phyloP scores from a whole-genome alignment of 495 filamentous ascomycete species.

The Oidiodendron maius region DNA sequence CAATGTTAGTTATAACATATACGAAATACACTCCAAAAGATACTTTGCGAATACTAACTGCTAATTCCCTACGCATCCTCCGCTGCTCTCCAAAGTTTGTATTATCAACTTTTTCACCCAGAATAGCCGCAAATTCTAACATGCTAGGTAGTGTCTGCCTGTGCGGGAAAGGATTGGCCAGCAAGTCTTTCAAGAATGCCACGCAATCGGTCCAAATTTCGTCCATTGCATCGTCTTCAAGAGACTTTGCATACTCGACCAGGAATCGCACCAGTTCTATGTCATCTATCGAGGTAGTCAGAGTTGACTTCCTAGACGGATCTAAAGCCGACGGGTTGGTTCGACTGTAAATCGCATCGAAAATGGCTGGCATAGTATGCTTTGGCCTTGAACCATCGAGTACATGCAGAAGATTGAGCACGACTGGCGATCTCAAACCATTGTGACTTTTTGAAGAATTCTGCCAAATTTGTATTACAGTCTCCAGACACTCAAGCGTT shows the following conservation, averaged over 20 bases:
- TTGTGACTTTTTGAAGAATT: slow-evolving; percentile 23
- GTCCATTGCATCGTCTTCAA: slow-evolving; percentile 98
- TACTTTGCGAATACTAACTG: slow-evolving; percentile 53
- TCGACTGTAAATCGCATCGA: slow-evolving; percentile 92
- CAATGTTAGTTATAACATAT: slow-evolving; percentile 4
- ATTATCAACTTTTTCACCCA: slow-evolving; percentile 93
- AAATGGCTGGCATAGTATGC: slow-evolving; percentile 91
- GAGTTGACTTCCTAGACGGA: slow-evolving; percentile 70
- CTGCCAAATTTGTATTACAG: slow-evolving; percentile 76
- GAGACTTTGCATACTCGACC: slow-evolving; percentile 77
- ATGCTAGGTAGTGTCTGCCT: slow-evolving; percentile 82
- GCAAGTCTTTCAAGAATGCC: slow-evolving; percentile 80
- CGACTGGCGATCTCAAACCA: slow-evolving; percentile 35
- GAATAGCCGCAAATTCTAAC: slow-evolving; percentile 79
- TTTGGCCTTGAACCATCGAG: slow-evolving; percentile 88
- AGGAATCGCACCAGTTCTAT: slow-evolving; percentile 80
- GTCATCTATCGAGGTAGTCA: slow-evolving; percentile 79
- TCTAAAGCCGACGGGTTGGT: slow-evolving; percentile 81
- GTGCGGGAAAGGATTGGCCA: slow-evolving; percentile 93
- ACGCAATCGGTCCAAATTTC: slow-evolving; percentile 97
- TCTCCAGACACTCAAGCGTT: slow-evolving; percentile 91
- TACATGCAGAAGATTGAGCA: slow-evolving; percentile 83
- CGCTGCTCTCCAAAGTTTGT: slow-evolving; percentile 96
- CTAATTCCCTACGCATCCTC: slow-evolving; percentile 87
- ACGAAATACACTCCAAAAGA: slow-evolving; percentile 8